A percentile compares a stretch with the other conserved stretches of the same genome.
Evolutionary conservation across 2,329 filamentous ascomycete species (phyloP).

Genomic region (Penicillium sp.): DNA sequence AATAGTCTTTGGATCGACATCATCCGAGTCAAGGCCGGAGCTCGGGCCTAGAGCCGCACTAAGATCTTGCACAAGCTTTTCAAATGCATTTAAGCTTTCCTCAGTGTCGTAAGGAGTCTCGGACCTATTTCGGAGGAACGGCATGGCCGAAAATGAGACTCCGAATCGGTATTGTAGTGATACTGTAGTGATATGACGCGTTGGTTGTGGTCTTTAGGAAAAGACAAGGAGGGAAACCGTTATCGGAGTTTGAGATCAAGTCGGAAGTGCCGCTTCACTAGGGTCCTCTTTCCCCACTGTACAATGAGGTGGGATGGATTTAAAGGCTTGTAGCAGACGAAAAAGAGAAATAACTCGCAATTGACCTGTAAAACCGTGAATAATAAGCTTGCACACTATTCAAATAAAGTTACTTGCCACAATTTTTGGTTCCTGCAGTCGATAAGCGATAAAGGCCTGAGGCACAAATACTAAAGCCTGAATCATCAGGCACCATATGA

Average conservation of each 20-base stretch:
- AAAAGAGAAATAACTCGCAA: background rate
- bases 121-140: conserved; percentile 30
- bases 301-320: background rate
- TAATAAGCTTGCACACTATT: background rate
- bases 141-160: conserved; percentile 25
- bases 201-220: background rate
- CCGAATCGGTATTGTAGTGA: background rate
- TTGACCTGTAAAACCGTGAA: background rate
- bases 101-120: conserved; percentile 10
- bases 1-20: conserved; percentile 74
- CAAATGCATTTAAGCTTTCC: conserved; percentile 51
- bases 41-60: conserved; percentile 74
- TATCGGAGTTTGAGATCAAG: conserved; percentile 9
- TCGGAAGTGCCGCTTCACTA: background rate
- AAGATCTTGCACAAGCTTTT: conserved; percentile 70
- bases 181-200: background rate
- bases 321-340: background rate
- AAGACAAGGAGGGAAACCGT: background rate
- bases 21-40: conserved; percentile 77
- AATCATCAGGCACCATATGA: conserved; percentile 14
- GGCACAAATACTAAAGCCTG: conserved; percentile 3
- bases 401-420: background rate
- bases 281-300: background rate
- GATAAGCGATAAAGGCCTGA: conserved; percentile 27
- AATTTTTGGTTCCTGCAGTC: background rate